phyloP scores from a whole-genome alignment of 2,329 filamentous ascomycete genomes.

The Cercospora janseana region DNA sequence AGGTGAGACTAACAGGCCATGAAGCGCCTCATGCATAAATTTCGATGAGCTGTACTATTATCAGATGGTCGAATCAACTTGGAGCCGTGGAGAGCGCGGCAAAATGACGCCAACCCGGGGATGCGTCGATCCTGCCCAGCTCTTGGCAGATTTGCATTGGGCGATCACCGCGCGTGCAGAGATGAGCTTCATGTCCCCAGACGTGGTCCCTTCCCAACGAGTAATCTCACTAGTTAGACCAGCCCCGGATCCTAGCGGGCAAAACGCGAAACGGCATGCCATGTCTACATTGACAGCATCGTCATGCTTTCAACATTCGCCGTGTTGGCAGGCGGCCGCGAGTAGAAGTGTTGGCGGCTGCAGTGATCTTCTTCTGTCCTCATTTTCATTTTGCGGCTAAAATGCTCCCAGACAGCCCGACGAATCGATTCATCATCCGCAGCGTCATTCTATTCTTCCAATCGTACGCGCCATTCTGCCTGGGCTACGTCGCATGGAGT shows the following conservation, averaged over 20 bases:
- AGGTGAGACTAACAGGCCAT: too few relatives aligned
- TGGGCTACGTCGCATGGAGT: conserved; percentile 27
- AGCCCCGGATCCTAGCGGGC: neutral
- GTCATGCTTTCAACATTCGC: conserved; percentile 6
- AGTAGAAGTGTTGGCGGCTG: neutral
- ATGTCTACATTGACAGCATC: neutral
- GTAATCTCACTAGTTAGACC: conserved; percentile 1
- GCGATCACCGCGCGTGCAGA: neutral
- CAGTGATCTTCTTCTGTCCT: neutral
- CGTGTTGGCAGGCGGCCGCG: neutral
- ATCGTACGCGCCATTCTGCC: conserved; percentile 24
- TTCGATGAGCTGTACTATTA: too few relatives aligned
- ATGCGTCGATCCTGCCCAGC: neutral
- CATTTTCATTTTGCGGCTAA: conserved; percentile 10
- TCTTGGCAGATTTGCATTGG: neutral
- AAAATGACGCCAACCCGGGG: neutral
- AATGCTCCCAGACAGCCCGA: conserved; percentile 28
- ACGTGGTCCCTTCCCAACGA: neutral
- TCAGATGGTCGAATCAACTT: too few relatives aligned
- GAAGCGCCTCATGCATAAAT: too few relatives aligned
- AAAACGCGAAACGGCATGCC: conserved; percentile 1
- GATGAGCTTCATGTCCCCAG: neutral
- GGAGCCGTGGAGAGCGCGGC: too few relatives aligned
- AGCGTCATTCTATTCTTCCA: conserved; percentile 24
- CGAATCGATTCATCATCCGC: conserved; percentile 27